Conservation (phyloP, 768 basidiomycete genomes). For the Candolleomyces eurysporus region DNA sequence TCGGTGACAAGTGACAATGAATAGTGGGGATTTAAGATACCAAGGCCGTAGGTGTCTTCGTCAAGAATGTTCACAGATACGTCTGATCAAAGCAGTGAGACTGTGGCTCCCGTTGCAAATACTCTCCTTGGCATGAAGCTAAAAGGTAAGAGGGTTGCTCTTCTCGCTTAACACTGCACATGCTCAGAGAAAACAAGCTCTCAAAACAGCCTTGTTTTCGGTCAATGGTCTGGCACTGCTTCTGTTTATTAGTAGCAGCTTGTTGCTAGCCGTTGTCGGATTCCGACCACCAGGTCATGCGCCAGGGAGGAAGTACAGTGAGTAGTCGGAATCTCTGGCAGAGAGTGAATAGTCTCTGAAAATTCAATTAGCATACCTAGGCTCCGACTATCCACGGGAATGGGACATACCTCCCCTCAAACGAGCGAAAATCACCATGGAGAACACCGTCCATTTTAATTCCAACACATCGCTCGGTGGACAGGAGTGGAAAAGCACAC, state of each 20-base stretch:
- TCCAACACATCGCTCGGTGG: slow-evolving; percentile 16
- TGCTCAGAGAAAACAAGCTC: not conserved
- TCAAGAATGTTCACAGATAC: no score
- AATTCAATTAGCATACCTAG: not conserved
- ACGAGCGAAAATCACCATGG: slow-evolving; percentile 19
- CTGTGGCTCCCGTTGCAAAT: no score
- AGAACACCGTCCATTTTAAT: slow-evolving; percentile 19
- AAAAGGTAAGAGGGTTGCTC: not conserved
- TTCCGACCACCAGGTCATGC: not conserved
- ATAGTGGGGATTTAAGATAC: no score
- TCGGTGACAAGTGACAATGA: no score
- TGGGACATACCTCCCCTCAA: slow-evolving; percentile 12
- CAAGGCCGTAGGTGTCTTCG: no score
- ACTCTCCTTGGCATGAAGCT: not conserved
- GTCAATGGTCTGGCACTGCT: not conserved
- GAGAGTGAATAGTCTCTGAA: not conserved
- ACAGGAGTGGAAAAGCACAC: slow-evolving; percentile 19
- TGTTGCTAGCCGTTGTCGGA: not conserved
- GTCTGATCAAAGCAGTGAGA: no score
- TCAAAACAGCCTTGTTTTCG: not conserved
- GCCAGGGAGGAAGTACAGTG: not conserved
- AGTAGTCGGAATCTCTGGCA: not conserved
- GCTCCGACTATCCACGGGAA: slow-evolving; percentile 6
- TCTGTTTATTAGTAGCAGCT: not conserved
- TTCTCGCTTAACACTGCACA: no score